Conservation (phyloP, 176 grass and related monocot species). For the Alopecurus myosuroides region DNA sequence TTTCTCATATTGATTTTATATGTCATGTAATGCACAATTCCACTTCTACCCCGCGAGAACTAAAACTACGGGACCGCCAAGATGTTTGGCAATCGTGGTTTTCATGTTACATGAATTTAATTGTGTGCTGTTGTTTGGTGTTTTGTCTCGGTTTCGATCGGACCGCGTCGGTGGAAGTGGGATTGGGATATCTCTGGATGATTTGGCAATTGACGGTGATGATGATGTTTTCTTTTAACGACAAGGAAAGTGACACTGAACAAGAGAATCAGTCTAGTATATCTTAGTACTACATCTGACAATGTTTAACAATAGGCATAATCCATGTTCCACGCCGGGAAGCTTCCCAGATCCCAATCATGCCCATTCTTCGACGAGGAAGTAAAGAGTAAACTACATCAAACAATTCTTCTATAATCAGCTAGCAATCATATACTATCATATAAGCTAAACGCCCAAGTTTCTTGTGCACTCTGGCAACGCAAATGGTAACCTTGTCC, state of each 20-base stretch:
- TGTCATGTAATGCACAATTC: no score
- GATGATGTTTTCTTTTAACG: slow-evolving; percentile 28
- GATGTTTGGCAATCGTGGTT: no score
- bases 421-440: not conserved
- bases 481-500: not conserved
- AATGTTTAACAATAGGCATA: slow-evolving; percentile 23
- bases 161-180: not conserved
- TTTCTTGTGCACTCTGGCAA: not conserved
- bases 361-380: not conserved
- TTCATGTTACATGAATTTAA: not conserved
- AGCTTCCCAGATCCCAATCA: slow-evolving; percentile 9
- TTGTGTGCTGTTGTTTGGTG: not conserved
- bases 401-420: not conserved
- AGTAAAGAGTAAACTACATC: not conserved
- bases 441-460: slow-evolving; percentile 18
- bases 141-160: not conserved
- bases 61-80: no score
- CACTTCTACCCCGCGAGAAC: no score
- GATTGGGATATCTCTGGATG: slow-evolving; percentile 6
- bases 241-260: slow-evolving; percentile 38
- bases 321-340: slow-evolving; percentile 27
- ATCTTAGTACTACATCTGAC: not conserved
- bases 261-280: slow-evolving; percentile 6
- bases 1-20: no score
- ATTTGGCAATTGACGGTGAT: slow-evolving; percentile 2